Percentiles rank a stretch among this genome's conserved stretches.
Conservation (phyloP, 2,329 filamentous ascomycete species). For the Neopestalotiopsis sp. region DNA sequence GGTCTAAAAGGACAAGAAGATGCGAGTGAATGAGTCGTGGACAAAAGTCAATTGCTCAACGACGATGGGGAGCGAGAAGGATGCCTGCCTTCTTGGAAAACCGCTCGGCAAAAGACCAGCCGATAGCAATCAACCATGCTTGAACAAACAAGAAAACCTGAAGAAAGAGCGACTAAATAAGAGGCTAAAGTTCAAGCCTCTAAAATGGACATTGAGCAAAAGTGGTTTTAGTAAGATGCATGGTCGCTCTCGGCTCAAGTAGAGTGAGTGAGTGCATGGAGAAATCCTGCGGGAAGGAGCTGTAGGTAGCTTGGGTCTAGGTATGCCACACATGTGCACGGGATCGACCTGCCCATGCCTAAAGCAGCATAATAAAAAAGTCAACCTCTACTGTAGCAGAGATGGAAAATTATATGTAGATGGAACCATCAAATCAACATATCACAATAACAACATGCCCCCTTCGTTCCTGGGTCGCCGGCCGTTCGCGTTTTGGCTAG, state of each 20-base stretch:
- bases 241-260: neutral
- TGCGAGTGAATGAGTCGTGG: conserved; percentile 22
- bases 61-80: neutral
- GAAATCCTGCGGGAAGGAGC: conserved; percentile 5
- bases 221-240: conserved; percentile 5
- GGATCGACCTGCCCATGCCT: neutral
- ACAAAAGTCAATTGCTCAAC: conserved; percentile 21
- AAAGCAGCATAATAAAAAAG: neutral
- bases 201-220: neutral
- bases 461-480: neutral
- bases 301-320: neutral
- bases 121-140: conserved; percentile 16
- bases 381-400: too few species aligned
- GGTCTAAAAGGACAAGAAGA: conserved; percentile 29
- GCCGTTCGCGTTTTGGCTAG: neutral
- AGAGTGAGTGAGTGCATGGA: neutral
- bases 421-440: neutral
- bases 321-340: neutral
- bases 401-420: too few species aligned
- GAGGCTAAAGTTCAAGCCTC: conserved; percentile 20
- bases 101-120: conserved; percentile 14
- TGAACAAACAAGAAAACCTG: conserved; percentile 9
- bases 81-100: conserved; percentile 12
- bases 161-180: conserved; percentile 14
- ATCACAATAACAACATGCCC: too few species aligned